A percentile compares a stretch with the other conserved stretches of the same genome.
Conservation (phyloP, 1,284 basidiomycete genomes). For the Austroboletus niveus region DNA sequence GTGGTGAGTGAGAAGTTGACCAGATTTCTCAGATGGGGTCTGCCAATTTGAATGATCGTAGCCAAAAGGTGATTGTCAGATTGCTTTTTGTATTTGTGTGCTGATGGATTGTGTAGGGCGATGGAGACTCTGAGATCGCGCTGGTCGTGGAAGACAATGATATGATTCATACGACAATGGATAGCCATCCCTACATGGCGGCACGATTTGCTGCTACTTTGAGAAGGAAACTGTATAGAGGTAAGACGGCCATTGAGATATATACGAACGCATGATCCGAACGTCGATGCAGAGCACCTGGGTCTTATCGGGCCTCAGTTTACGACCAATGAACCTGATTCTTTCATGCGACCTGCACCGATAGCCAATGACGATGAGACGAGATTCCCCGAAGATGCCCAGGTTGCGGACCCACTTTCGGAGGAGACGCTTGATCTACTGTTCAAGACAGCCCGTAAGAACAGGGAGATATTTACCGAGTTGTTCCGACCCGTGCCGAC, state of each 20-base stretch:
- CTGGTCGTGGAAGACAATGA: conserved; percentile 88
- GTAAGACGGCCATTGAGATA: conserved; percentile 35
- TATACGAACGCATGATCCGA: background rate
- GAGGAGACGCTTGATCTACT: conserved; percentile 62
- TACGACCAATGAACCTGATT: conserved; percentile 42
- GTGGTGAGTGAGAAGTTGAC: background rate
- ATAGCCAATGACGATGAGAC: conserved; percentile 67
- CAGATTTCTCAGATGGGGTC: conserved; percentile 67
- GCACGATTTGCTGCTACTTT: conserved; percentile 76
- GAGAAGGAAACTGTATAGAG: conserved; percentile 73
- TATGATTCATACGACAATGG: conserved; percentile 74
- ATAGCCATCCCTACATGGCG: conserved; percentile 69
- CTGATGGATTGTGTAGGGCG: conserved; percentile 50
- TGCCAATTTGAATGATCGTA: conserved; percentile 88
- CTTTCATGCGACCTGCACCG: conserved; percentile 81
- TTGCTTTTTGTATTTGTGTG: background rate
- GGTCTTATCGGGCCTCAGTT: conserved; percentile 74
- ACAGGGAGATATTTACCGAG: conserved; percentile 80
- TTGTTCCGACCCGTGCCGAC: conserved; percentile 82
- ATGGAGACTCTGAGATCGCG: conserved; percentile 93
- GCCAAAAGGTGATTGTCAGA: conserved; percentile 53
- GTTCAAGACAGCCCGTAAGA: conserved; percentile 72
- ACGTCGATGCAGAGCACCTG: conserved; percentile 70
- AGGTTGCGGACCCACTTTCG: conserved; percentile 80
- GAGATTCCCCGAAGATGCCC: conserved; percentile 52